phyloP scores from a whole-genome alignment of 2,329 filamentous ascomycete species.

The Talaromyces sp. region DNA sequence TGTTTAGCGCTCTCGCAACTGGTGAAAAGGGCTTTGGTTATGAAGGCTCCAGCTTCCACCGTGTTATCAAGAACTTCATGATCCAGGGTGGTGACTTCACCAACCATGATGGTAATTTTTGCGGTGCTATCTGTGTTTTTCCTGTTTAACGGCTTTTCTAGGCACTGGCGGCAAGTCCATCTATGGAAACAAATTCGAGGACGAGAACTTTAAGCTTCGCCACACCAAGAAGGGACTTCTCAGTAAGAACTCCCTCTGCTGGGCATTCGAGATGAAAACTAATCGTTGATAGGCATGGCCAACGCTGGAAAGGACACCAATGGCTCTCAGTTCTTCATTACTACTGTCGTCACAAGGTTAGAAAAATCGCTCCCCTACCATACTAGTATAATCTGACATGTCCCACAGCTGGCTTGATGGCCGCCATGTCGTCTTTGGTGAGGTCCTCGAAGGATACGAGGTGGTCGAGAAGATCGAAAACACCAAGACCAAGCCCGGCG shows the following conservation, averaged over 20 bases:
- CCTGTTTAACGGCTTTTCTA: constrained; percentile 16
- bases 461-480: constrained; percentile 63
- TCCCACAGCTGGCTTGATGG: constrained; percentile 54
- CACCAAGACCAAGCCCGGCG: constrained; percentile 48
- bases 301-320: constrained; percentile 62
- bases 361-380: not conserved
- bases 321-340: constrained; percentile 65
- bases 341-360: constrained; percentile 53
- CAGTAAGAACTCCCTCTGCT: constrained; percentile 40
- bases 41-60: constrained; percentile 62
- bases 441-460: constrained; percentile 64
- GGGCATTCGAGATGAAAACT: not conserved
- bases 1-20: constrained; percentile 52
- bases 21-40: constrained; percentile 65
- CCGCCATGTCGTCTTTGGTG: constrained; percentile 63
- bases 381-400: not conserved
- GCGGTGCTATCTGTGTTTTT: not conserved
- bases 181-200: constrained; percentile 61
- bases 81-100: constrained; percentile 67
- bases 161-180: constrained; percentile 65
- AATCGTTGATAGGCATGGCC: constrained; percentile 51
- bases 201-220: constrained; percentile 69
- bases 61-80: constrained; percentile 67
- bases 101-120: constrained; percentile 49
- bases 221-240: constrained; percentile 61